Evolutionary conservation across 2,329 filamentous ascomycete species (phyloP).

Genomic region (Colletotrichum sp.): DNA sequence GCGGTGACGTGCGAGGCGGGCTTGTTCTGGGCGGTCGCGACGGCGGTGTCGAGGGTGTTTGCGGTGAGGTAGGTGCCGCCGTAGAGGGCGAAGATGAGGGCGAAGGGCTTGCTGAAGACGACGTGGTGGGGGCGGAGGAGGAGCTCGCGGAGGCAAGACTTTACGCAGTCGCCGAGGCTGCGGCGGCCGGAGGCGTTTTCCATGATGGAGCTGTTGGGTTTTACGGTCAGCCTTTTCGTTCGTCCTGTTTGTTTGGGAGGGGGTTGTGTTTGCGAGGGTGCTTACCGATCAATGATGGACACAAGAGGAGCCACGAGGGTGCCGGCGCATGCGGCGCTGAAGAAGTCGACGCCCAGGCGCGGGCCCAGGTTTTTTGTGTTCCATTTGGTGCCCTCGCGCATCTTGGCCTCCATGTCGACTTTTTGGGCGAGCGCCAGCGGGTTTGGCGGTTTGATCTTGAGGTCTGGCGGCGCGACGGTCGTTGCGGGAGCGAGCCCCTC

Average conservation of each 20-base stretch:
- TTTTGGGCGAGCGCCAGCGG: slow-evolving; percentile 34
- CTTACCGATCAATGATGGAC: slow-evolving; percentile 83
- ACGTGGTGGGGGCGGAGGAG: slow-evolving; percentile 65
- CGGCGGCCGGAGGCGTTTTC: slow-evolving; percentile 78
- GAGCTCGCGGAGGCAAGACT: slow-evolving; percentile 60
- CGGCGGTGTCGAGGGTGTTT: slow-evolving; percentile 82
- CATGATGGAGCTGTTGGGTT: slow-evolving; percentile 68
- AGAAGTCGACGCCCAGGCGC: slow-evolving; percentile 70
- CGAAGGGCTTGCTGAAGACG: slow-evolving; percentile 70
- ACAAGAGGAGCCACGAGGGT: slow-evolving; percentile 83
- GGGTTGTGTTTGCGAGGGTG: not conserved
- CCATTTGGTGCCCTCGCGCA: slow-evolving; percentile 49
- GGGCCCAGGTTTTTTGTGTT: slow-evolving; percentile 76
- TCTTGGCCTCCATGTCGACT: slow-evolving; percentile 22
- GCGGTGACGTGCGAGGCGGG: slow-evolving; percentile 70
- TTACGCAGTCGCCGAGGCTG: slow-evolving; percentile 64
- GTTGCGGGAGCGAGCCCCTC: slow-evolving; percentile 13
- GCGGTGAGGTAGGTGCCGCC: slow-evolving; percentile 89
- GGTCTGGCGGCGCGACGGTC: slow-evolving; percentile 1
- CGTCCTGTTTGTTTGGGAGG: not conserved
- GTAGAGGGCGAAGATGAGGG: slow-evolving; percentile 77
- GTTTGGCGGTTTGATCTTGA: slow-evolving; percentile 29
- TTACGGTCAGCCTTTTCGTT: not conserved
- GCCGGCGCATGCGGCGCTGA: slow-evolving; percentile 74
- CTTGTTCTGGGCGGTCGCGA: slow-evolving; percentile 65